Base-by-base conservation (phyloP, 2,329 filamentous ascomycete species). In the Geosmithia morbida region DNA sequence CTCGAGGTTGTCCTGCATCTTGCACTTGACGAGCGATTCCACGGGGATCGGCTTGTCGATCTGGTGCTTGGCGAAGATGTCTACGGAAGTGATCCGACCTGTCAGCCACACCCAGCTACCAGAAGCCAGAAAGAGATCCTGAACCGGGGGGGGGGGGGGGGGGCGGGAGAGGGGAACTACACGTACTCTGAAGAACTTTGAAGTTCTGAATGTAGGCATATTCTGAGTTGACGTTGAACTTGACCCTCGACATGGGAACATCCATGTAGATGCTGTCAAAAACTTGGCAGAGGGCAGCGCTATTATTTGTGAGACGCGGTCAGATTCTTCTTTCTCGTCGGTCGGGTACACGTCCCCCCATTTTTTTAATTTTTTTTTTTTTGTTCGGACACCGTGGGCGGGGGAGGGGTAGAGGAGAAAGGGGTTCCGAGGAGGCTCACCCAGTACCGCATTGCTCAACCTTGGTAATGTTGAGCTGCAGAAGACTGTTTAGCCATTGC, bases 1-100 rank as follows among this genome's bases (percentile, higher is more conserved):
- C 63, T 97, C 92, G 57, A 98, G 85, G 71, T 98, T 98, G 67
- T 98, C 92, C 75, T 98, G 92, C 90, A 98, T 98, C 74, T 95
- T 96, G 75, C 92, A 98, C 68, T 97, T 98, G 58, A 92, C 79
- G 50, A 98, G 81, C 49, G 77, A 73, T 65, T 95, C 81, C 62
- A 97, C 87, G 50, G 87, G 87, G 57, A 98, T 82, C 26, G 85
- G 83, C 63, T 88, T 88, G 58, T 97, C 89, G 70, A 98, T 77
- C 53, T 81, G 73, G 68, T 97, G 89, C 66, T 85, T 85, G 52
- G 81, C 74, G 62, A 97, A 97, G 54, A 77, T 75, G 65, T 88
- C 90, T 88, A 58, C 4, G 43, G 11, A 18, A 7, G 26, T 18
- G 6, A n/a, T 42, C 41, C 22, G 11, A 48, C 43, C 18, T 18